phyloP scores from a whole-genome alignment of 1,139 yeast genomes.

The Suhomyces choctaworum region DNA sequence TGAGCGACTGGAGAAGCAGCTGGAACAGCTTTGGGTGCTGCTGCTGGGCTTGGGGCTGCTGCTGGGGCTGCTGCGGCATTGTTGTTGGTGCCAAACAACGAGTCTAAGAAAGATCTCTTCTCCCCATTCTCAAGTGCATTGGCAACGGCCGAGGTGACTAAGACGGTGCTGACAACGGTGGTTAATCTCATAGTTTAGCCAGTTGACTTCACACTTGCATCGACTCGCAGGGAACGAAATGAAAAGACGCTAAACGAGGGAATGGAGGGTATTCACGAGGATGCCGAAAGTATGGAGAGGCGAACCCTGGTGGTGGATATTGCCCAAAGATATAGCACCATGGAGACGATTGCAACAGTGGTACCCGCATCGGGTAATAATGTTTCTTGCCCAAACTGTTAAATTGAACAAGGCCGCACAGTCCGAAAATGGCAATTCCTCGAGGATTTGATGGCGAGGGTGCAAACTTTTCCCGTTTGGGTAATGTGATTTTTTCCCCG shows the following conservation, averaged over 20 bases:
- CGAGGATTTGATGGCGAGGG: slow-evolving; percentile 4
- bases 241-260: slow-evolving; percentile 16
- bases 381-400: slow-evolving; percentile 11
- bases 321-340: slow-evolving; percentile 11
- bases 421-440: slow-evolving; percentile 6
- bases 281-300: neutral
- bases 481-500: slow-evolving; percentile 2
- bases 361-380: slow-evolving; percentile 12
- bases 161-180: slow-evolving; percentile 22
- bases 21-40: slow-evolving; percentile 6
- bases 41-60: slow-evolving; percentile 9
- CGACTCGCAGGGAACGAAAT: slow-evolving; percentile 5
- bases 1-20: slow-evolving; percentile 5
- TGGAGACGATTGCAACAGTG: slow-evolving; percentile 7
- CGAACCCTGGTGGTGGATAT: slow-evolving; percentile 4
- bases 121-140: slow-evolving; percentile 17
- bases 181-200: slow-evolving; percentile 21
- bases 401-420: slow-evolving; percentile 5
- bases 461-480: slow-evolving; percentile 10
- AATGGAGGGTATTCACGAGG: slow-evolving; percentile 3
- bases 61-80: slow-evolving; percentile 10
- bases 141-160: slow-evolving; percentile 22
- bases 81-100: slow-evolving; percentile 14
- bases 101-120: slow-evolving; percentile 21
- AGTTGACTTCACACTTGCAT: slow-evolving; percentile 14